Percentiles rank a stretch among this genome's conserved stretches.
These are phyloP conservation scores for Diutina pseudorugosa DNA, from an alignment of 1,139 yeast species.

Conservation along the genomic window DNA sequence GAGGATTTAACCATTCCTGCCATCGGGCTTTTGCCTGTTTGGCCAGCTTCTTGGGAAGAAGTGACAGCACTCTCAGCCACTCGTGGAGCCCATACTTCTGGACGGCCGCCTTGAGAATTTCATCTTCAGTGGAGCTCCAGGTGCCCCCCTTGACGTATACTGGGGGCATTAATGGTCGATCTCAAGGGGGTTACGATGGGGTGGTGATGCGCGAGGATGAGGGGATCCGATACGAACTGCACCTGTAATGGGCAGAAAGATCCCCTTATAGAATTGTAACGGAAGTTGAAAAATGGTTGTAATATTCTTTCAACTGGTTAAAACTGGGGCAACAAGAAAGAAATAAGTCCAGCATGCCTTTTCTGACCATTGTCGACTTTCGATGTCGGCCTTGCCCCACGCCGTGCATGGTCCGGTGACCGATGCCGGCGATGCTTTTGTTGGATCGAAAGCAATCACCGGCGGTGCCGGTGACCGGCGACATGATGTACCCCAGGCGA, in stretches of 20 bases:
- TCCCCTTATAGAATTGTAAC: neutral
- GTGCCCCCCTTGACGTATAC: conserved; percentile 75
- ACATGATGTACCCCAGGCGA: neutral
- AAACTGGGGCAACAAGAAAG: too few species aligned
- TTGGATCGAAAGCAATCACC: neutral
- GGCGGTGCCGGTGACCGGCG: neutral
- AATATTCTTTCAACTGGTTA: neutral
- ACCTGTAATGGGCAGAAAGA: neutral
- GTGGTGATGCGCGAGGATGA: neutral
- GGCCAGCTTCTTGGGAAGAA: conserved; percentile 76
- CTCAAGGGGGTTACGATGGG: neutral
- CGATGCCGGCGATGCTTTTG: neutral
- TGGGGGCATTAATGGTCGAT: neutral
- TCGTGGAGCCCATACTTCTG: conserved; percentile 89
- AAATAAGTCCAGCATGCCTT: neutral
- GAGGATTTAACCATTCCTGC: conserved; percentile 82
- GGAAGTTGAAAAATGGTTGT: neutral
- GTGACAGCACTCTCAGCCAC: conserved; percentile 88
- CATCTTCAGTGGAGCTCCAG: conserved; percentile 90
- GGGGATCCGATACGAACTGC: neutral
- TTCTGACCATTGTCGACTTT: neutral
- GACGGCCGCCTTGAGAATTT: conserved; percentile 79
- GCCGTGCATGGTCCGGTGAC: neutral
- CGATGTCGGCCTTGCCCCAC: neutral
- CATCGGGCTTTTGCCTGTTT: conserved; percentile 90